Evolutionary conservation across 1,139 yeast species (phyloP).

Genomic region (Sugiyamaella paludigena): DNA sequence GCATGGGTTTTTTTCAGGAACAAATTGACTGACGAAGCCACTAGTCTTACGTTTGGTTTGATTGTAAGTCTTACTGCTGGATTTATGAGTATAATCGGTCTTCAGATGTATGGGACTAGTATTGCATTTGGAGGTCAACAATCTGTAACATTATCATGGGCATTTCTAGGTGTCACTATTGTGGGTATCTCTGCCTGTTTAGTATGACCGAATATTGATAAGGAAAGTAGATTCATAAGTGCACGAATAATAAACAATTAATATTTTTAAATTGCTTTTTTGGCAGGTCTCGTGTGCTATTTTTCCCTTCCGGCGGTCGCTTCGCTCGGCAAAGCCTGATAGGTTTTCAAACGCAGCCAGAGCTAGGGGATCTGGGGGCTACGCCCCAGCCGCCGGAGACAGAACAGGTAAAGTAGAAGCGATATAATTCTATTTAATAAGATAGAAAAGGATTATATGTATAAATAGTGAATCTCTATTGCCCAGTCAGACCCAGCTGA

Average conservation of each 20-base stretch:
- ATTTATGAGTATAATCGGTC: slow-evolving; percentile 71
- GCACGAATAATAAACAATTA: neutral
- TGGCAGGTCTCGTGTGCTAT: too few relatives aligned
- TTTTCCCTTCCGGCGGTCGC: too few relatives aligned
- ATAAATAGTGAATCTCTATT: neutral
- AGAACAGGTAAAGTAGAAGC: neutral
- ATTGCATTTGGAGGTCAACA: slow-evolving; percentile 62
- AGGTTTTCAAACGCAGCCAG: too few relatives aligned
- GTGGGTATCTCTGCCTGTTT: slow-evolving; percentile 28
- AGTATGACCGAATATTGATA: neutral
- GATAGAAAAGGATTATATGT: too few relatives aligned
- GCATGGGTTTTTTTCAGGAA: slow-evolving; percentile 60
- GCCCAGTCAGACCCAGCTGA: slow-evolving; percentile 53
- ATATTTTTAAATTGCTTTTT: too few relatives aligned
- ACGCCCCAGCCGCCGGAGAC: neutral
- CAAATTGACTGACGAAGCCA: slow-evolving; percentile 37
- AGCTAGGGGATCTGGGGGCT: too few relatives aligned
- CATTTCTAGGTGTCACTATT: slow-evolving; percentile 34
- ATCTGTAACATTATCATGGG: slow-evolving; percentile 30
- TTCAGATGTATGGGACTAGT: slow-evolving; percentile 83
- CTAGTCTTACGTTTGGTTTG: slow-evolving; percentile 55
- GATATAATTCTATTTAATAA: neutral
- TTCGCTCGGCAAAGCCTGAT: too few relatives aligned
- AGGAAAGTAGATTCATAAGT: neutral
- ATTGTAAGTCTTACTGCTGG: slow-evolving; percentile 79